These are phyloP conservation scores for Auxenochlorella pyrenoidosa DNA, from an alignment of 139 green algal species.

Conservation along the genomic window DNA sequence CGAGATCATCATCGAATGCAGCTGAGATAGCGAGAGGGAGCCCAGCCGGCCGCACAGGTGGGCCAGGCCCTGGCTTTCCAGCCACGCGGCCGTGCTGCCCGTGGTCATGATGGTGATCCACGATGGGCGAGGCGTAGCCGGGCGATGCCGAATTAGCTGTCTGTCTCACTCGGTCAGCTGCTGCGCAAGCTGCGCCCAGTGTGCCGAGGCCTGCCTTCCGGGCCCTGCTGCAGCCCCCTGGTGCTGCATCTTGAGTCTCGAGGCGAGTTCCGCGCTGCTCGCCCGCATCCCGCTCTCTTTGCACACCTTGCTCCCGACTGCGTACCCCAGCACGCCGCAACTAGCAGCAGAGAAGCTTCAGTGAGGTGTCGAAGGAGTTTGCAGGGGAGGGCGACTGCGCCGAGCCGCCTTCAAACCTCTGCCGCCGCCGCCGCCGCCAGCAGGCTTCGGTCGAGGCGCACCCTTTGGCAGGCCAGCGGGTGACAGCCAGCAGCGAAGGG, in stretches of 20 bases:
- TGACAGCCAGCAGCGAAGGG: background rate
- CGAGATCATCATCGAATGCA: background rate
- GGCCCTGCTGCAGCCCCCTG: too few relatives aligned
- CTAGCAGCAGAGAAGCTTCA: too few relatives aligned
- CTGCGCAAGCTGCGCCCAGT: background rate
- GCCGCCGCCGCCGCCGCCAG: background rate
- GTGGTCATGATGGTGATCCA: background rate
- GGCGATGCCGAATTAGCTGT: background rate
- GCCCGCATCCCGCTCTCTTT: too few relatives aligned
- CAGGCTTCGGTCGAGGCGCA: too few relatives aligned
- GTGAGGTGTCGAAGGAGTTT: too few relatives aligned
- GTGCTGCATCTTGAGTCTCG: too few relatives aligned
- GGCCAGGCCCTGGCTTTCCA: background rate
- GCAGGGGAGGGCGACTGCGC: too few relatives aligned
- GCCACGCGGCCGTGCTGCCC: background rate
- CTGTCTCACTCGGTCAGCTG: background rate
- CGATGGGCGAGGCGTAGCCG: background rate
- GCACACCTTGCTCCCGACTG: too few relatives aligned
- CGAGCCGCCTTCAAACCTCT: background rate
- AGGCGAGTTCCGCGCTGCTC: background rate
- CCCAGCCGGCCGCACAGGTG: background rate
- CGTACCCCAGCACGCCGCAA: too few relatives aligned
- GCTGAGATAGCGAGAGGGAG: background rate
- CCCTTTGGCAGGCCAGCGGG: background rate
- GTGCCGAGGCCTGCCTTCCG: too few relatives aligned